Evolutionary conservation across 345 rosid genomes (phyloP).

Genomic region (Camelina laxa): DNA sequence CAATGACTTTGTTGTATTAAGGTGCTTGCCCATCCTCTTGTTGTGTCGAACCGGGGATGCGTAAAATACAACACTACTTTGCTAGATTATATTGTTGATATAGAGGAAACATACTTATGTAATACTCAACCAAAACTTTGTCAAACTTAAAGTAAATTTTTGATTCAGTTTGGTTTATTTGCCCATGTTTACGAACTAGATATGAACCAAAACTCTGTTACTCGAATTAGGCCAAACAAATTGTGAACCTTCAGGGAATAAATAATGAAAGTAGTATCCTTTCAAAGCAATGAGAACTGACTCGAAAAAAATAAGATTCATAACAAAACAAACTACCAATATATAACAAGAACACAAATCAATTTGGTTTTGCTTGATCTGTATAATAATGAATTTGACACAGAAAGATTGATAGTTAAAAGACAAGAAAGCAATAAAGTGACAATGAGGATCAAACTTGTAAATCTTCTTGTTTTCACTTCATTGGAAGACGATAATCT

Average conservation of each 20-base stretch:
- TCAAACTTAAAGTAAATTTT: no score
- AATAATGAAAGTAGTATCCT: background rate
- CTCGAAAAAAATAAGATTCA: background rate
- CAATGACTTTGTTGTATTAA: slow-evolving; percentile 3
- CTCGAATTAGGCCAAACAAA: background rate
- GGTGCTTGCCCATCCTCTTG: background rate
- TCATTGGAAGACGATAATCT: background rate
- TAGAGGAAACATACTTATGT: background rate
- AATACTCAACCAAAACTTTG: background rate
- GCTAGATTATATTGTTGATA: background rate
- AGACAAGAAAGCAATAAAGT: background rate
- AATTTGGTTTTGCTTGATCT: background rate
- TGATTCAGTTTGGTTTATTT: background rate
- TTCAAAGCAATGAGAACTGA: background rate
- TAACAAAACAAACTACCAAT: background rate
- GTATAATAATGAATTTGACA: background rate
- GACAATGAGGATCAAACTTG: no score
- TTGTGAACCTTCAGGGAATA: background rate
- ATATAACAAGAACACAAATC: background rate
- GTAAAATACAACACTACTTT: slow-evolving; percentile 1
- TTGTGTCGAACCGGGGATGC: slow-evolving; percentile 4
- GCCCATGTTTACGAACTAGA: background rate
- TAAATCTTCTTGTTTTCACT: background rate
- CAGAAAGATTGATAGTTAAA: background rate
- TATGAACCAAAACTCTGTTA: background rate